Base-by-base conservation (phyloP, 306 rosid species). In the Aeschynomene evenia region DNA sequence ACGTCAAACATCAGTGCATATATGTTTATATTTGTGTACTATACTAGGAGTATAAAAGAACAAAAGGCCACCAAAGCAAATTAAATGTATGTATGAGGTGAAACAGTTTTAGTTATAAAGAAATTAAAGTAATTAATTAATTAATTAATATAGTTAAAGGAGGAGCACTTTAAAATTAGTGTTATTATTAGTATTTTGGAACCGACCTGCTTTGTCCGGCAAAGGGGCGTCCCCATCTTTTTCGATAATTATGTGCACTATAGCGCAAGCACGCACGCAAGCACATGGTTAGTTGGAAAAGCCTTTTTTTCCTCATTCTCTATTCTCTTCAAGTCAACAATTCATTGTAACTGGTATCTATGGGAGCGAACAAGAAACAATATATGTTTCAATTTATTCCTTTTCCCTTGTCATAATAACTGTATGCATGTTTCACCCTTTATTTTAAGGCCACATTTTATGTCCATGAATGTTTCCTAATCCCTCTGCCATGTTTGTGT, bases 201-300 rank as follows among this genome's bases (percentile, higher is more conserved):
- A 77, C 77, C 57, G 39, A 29, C 9, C 23, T 7, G 40, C 64
- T 76, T 61, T 68, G 6, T 60, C 26, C 9, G 24, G 65, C 31
- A 39, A 68, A 26, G 45, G 33, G 40, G 34, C 46, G 12, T 43
- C 19, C 19, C 23, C 23, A 46, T 20, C 40, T 63, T 52, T 63
- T 63, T 40, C 4, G 1, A 49, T 13, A 7, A 34, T 48, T 16
- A 4, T 37, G 63, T 37, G 46, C 45, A 7, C 21, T 6, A 45
- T 39, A n/a, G 20, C 36, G 22, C 59, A 46, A 48, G 31, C 77
- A 72, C 71, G 39, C 69, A 14, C 36, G 22, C 59, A 46, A 48
- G 31, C 77, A 72, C 71, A 51, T 76, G 63, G 40, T 31, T 52
- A 42, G 53, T 31, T 54, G n/a, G 23, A 19, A 36, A 69, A 21